Conservation (phyloP, 345 rosid species). For the Anastatica hierochuntica region DNA sequence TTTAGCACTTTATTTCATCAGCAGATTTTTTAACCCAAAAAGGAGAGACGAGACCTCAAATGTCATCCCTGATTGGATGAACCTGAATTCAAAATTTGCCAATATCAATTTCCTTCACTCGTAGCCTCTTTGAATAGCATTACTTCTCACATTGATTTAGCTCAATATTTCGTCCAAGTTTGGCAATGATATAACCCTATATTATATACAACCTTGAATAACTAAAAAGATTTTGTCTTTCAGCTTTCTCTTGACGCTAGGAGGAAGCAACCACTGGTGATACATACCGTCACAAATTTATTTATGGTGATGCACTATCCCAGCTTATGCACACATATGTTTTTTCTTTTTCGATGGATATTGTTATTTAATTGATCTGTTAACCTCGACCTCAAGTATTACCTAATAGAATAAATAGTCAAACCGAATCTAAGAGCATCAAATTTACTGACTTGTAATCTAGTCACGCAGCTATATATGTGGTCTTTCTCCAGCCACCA, state of each 20-base stretch:
- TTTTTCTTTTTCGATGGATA: no score
- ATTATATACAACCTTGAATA: no score
- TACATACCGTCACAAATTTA: no score
- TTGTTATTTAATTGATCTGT: not conserved
- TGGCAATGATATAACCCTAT: no score
- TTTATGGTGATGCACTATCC: no score
- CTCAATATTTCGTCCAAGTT: no score
- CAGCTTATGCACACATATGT: no score
- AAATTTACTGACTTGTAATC: conserved; percentile 21
- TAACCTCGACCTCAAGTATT: conserved; percentile 15
- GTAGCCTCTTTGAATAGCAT: not conserved
- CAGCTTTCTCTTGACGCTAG: no score
- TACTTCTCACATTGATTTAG: not conserved
- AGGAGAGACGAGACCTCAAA: not conserved
- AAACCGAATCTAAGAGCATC: conserved; percentile 12
- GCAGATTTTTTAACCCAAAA: conserved; percentile 4
- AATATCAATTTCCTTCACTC: not conserved
- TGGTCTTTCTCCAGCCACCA: conserved; percentile 16
- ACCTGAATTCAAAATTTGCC: conserved; percentile 7
- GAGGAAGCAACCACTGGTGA: no score
- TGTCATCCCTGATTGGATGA: not conserved
- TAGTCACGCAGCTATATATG: conserved; percentile 16
- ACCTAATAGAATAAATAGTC: conserved; percentile 18
- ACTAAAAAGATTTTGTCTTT: no score
- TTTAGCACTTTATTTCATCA: conserved; percentile 12